These are phyloP conservation scores for Petasospora fabianii DNA, from an alignment of 1,139 yeast genomes.

Conservation along the genomic window DNA sequence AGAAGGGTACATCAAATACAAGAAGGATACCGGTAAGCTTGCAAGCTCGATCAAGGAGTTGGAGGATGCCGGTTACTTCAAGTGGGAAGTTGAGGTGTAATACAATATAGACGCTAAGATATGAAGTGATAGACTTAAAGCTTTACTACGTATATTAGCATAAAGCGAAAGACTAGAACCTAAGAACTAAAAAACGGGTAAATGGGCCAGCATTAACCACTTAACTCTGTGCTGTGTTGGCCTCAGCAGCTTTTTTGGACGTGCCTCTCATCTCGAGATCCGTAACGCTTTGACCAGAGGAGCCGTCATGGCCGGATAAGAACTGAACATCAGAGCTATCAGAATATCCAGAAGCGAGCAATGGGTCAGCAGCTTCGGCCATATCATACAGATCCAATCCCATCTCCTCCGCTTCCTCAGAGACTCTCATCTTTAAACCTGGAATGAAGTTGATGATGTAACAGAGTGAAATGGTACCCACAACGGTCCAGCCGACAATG, in stretches of 20 bases:
- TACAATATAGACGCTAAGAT: too few species aligned
- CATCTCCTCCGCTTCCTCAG: conserved; percentile 41
- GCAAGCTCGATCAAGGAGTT: conserved; percentile 25
- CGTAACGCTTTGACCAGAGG: conserved; percentile 10
- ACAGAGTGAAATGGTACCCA: conserved; percentile 39
- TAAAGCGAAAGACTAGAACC: too few species aligned
- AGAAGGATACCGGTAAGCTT: conserved; percentile 19
- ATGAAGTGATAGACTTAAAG: not conserved
- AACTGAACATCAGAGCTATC: conserved; percentile 14
- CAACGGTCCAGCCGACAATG: conserved; percentile 40
- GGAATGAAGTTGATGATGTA: conserved; percentile 44
- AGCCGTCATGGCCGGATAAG: conserved; percentile 16
- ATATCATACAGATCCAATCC: conserved; percentile 46
- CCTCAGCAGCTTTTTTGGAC: too few species aligned
- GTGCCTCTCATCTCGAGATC: conserved; percentile 14
- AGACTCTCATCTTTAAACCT: conserved; percentile 40
- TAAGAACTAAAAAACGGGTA: too few species aligned
- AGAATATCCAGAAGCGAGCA: conserved; percentile 6
- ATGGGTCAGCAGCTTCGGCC: conserved; percentile 31
- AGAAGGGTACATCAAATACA: conserved; percentile 24
- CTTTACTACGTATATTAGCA: too few species aligned
- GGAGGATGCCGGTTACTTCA: conserved; percentile 23
- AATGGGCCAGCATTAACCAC: too few species aligned
- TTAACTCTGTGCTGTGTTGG: not conserved
- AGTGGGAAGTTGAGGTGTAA: conserved; percentile 2